A percentile compares a stretch with the other conserved stretches of the same genome.
Evolutionary conservation across 352 stramenopile species (phyloP).

Genomic region (Pythium brassicae): DNA sequence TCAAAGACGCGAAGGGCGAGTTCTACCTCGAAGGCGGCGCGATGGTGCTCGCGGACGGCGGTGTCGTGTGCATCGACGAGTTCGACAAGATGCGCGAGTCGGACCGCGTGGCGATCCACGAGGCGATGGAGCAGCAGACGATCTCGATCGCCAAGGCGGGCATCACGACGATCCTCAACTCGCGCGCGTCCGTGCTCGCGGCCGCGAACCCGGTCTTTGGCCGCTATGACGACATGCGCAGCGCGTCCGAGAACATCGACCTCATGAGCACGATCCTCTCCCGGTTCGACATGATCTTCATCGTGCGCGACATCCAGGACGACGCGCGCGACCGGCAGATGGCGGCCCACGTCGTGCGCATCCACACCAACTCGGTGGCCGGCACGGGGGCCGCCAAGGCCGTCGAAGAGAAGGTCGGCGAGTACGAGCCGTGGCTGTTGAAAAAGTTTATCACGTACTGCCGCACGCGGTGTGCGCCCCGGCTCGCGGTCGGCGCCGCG

Average conservation of each 20-base stretch:
- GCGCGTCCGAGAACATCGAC: constrained; percentile 98
- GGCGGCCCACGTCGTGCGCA: constrained; percentile 96
- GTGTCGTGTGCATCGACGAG: constrained; percentile 98
- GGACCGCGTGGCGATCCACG: constrained; percentile 97
- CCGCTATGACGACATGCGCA: constrained; percentile 98
- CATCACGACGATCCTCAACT: constrained; percentile 99
- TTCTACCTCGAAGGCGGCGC: constrained; percentile 98
- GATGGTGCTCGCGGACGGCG: constrained; percentile 98
- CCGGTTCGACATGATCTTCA: constrained; percentile 99
- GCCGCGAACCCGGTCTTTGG: constrained; percentile 98
- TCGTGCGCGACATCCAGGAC: constrained; percentile 97
- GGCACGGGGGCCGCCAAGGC: constrained; percentile 18
- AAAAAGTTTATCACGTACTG: constrained; percentile 99
- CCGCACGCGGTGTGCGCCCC: constrained; percentile 90
- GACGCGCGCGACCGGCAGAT: constrained; percentile 95
- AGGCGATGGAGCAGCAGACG: constrained; percentile 99
- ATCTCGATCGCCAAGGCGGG: constrained; percentile 99
- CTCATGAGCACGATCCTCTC: constrained; percentile 99
- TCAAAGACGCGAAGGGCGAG: constrained; percentile 93
- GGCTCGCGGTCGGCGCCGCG: constrained; percentile 89
- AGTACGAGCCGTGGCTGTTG: constrained; percentile 87
- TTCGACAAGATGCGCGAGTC: constrained; percentile 95
- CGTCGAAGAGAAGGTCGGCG: constrained; percentile 28
- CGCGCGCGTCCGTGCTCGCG: constrained; percentile 86
- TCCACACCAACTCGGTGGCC: constrained; percentile 91